A percentile compares a stretch with the other conserved stretches of the same genome.
These are phyloP conservation scores for Cercospora zeae-maydis DNA, from an alignment of 2,329 filamentous ascomycete genomes.

Conservation along the genomic window DNA sequence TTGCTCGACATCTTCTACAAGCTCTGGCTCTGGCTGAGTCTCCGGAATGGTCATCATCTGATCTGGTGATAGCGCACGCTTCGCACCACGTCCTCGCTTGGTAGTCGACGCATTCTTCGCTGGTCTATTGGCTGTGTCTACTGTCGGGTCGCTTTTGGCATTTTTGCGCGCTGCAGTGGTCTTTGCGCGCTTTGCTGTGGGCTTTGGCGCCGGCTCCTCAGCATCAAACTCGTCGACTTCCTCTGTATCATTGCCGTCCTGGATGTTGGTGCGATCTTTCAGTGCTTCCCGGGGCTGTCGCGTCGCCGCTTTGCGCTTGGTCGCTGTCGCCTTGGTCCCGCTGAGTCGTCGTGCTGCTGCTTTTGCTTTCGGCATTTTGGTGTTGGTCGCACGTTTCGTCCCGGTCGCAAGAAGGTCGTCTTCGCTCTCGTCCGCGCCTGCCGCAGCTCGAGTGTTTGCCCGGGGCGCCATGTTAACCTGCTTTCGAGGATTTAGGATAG, in stretches of 20 bases:
- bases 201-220: slow-evolving; percentile 33
- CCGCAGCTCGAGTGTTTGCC: slow-evolving; percentile 13
- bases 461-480: slow-evolving; percentile 39
- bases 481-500: background rate
- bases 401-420: slow-evolving; percentile 23
- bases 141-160: slow-evolving; percentile 10
- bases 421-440: slow-evolving; percentile 21
- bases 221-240: slow-evolving; percentile 47
- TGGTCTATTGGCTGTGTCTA: slow-evolving; percentile 16
- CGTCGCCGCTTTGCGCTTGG: slow-evolving; percentile 40
- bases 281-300: slow-evolving; percentile 41
- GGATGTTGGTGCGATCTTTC: slow-evolving; percentile 40
- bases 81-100: slow-evolving; percentile 29
- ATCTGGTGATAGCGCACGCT: slow-evolving; percentile 36
- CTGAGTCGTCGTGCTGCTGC: slow-evolving; percentile 39
- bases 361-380: slow-evolving; percentile 36
- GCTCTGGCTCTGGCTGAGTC: slow-evolving; percentile 45
- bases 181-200: slow-evolving; percentile 34
- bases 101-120: slow-evolving; percentile 18
- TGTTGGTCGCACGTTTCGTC: slow-evolving; percentile 24
- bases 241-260: slow-evolving; percentile 37
- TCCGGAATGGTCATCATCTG: slow-evolving; percentile 44
- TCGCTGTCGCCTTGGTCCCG: slow-evolving; percentile 32
- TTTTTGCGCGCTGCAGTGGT: slow-evolving; percentile 29
- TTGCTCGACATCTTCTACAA: slow-evolving; percentile 36